Base-by-base conservation (phyloP, 2,329 filamentous ascomycete species). In the Trichoderma koningii region DNA sequence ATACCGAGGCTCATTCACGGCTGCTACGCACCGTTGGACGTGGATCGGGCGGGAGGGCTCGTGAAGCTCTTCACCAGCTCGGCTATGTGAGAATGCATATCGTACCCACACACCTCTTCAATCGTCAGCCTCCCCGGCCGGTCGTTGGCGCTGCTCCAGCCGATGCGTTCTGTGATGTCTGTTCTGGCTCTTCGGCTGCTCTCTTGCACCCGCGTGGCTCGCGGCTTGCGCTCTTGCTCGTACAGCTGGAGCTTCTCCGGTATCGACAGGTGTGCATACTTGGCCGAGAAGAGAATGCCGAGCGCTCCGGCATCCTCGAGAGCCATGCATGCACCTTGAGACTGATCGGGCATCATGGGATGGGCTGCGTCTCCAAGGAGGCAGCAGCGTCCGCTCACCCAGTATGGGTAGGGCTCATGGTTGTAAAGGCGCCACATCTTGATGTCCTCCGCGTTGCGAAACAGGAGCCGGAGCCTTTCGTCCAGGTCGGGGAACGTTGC, bases 261-360 rank as follows among this genome's bases (percentile, higher is more conserved):
- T 38, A 86, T 72, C 61, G 81, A 74, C 3, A 80, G 76, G 15
- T 69, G 65, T 61, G 77, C 76, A 60, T 78, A 73, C 45, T 69
- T 69, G 21, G 71, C 69, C 68, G 75, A 80, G 73, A 88, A 88
- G 6, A 88, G 67, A 14, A 87, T 82, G 0, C 86, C 85, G 1
- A 89, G 75, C 0, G 83, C 83, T 0, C 83, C 86, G 0, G 85
- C 84, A 66, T 89, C 86, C 70, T 89, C 86, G 42, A 88, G 86
- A 0, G 86, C 85, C 84, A 87, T 87, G 70, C 85, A 87, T 0
- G 86, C 86, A 6, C 87, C 87, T 73, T 89, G 87, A 65, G 82
- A 85, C 72, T 89, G 87, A 70, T 89, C 81, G 2, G 87, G 86
- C 82, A 89, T 85, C 84, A 87, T 88, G 17, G 87, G 87, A 72